Evolutionary conservation across 208 protist genomes (phyloP).

Genomic region (Trypanosomatidae sp.): DNA sequence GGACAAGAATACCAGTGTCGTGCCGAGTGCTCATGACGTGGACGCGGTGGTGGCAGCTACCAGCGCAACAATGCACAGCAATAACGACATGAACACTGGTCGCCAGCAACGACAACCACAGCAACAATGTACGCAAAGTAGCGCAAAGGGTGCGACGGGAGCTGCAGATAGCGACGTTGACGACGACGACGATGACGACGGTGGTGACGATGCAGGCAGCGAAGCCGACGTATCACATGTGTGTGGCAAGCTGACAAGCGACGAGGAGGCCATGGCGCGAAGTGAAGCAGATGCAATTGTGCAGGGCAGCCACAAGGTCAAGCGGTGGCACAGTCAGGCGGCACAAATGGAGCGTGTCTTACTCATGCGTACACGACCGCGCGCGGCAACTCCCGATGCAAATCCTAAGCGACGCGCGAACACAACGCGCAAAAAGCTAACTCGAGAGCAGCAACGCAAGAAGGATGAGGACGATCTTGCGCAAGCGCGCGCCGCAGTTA

Average conservation of each 20-base stretch:
- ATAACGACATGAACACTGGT: no score
- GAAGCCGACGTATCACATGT: constrained; percentile 10
- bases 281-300: constrained; percentile 28
- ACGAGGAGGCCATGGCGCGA: constrained; percentile 44
- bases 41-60: no score
- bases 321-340: constrained; percentile 28
- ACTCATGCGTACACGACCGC: constrained; percentile 24
- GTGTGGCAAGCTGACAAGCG: constrained; percentile 16
- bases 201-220: constrained; percentile 5
- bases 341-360: constrained; percentile 75
- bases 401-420: constrained; percentile 50
- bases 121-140: no score
- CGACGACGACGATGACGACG: background rate
- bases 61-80: no score
- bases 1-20: no score
- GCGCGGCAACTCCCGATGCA: constrained; percentile 16
- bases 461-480: constrained; percentile 60
- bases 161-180: background rate
- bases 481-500: constrained; percentile 30
- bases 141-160: background rate
- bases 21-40: no score
- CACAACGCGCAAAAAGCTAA: constrained; percentile 5
- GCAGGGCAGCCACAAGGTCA: constrained; percentile 20
- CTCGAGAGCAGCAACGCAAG: constrained; percentile 13
- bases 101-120: no score